Conservation (phyloP, 2,329 filamentous ascomycete genomes). For the Cryphonectria radicalis region DNA sequence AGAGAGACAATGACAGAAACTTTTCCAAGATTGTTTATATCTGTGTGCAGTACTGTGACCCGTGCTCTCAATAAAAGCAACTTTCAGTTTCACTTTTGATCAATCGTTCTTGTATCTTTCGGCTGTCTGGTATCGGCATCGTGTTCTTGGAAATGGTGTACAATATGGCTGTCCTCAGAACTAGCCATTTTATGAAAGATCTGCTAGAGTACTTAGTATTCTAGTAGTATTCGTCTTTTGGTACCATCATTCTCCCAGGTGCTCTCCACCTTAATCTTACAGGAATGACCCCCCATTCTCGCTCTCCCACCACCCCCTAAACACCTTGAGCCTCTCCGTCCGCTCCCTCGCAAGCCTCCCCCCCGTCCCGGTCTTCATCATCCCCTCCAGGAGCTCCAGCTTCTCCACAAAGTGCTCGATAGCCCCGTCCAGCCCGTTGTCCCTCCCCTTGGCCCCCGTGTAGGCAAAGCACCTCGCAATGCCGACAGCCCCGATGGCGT, state of each 20-base stretch:
- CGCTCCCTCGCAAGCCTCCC: constrained; percentile 56
- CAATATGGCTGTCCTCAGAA: not conserved
- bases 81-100: too few species aligned
- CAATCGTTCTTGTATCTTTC: too few species aligned
- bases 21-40: too few species aligned
- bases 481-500: constrained; percentile 86
- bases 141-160: not conserved
- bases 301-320: constrained; percentile 62
- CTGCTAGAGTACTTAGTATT: too few species aligned
- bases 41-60: too few species aligned
- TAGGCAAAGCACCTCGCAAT: constrained; percentile 80
- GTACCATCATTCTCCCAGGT: not conserved
- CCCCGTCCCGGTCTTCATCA: constrained; percentile 68
- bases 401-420: constrained; percentile 80
- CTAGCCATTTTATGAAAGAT: not conserved
- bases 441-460: constrained; percentile 63
- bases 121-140: not conserved
- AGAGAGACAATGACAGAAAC: not conserved
- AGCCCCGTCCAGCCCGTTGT: constrained; percentile 61
- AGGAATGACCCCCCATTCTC: constrained; percentile 39
- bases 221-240: not conserved
- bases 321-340: constrained; percentile 55
- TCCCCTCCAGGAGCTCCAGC: constrained; percentile 64
- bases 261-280: not conserved
- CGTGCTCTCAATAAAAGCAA: too few species aligned